A percentile compares a stretch with the other conserved stretches of the same genome.
These are phyloP conservation scores for Theileria luwenshuni DNA, from an alignment of 169 alveolate genomes.

Conservation along the genomic window DNA sequence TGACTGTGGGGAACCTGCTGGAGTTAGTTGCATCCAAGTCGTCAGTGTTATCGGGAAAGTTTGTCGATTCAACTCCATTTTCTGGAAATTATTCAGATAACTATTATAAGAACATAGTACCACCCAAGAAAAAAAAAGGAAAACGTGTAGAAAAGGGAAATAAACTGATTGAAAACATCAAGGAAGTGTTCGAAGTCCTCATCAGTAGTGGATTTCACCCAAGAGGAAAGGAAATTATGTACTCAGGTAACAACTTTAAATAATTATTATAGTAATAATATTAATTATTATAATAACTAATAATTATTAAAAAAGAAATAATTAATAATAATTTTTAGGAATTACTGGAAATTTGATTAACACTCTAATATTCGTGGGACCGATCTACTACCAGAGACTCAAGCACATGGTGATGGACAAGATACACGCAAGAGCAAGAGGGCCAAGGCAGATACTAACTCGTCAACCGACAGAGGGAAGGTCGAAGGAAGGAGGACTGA, in stretches of 20 bases:
- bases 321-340: conserved; percentile 27
- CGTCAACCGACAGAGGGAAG: conserved; percentile 99
- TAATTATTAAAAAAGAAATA: neutral
- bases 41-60: conserved; percentile 93
- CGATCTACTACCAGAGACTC: conserved; percentile 98
- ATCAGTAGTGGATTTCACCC: conserved; percentile 93
- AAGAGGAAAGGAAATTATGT: conserved; percentile 91
- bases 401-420: conserved; percentile 99
- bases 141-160: conserved; percentile 65
- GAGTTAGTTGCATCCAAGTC: conserved; percentile 96
- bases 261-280: neutral
- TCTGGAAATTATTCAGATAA: conserved; percentile 93
- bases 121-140: neutral
- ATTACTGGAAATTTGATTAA: conserved; percentile 98
- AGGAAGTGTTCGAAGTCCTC: conserved; percentile 75
- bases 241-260: conserved; percentile 85
- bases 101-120: neutral
- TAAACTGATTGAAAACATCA: neutral
- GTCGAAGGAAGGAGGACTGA: conserved; percentile 98
- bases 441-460: conserved; percentile 97
- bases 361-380: conserved; percentile 96
- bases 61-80: conserved; percentile 97
- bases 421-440: conserved; percentile 99
- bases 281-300: neutral
- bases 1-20: conserved; percentile 99